These are phyloP conservation scores for Eremothecium gossypii DNA, from an alignment of 1,139 yeast genomes.

Conservation along the genomic window DNA sequence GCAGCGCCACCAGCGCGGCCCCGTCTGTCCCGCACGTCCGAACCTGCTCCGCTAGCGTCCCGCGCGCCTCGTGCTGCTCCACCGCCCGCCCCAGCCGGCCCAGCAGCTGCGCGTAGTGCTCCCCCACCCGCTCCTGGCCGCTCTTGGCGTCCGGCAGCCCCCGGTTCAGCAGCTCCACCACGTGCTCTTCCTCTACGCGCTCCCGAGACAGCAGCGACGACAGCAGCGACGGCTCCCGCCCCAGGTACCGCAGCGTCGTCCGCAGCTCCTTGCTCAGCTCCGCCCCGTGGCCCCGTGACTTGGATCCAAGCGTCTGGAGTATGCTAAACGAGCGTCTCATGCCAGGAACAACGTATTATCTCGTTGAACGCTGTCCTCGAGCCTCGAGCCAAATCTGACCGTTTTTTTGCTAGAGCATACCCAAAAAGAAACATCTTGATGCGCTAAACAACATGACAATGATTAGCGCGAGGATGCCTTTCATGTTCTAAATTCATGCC, in stretches of 20 bases:
- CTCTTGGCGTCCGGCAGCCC: conserved; percentile 22
- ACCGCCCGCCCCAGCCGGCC: conserved; percentile 20
- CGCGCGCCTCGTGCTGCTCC: conserved; percentile 12
- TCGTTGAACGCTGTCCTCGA: neutral
- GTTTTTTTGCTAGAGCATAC: neutral
- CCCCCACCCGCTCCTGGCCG: conserved; percentile 17
- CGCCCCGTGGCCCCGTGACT: conserved; percentile 15
- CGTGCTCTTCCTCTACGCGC: conserved; percentile 15
- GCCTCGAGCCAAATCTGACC: too few relatives aligned
- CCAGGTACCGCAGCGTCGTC: conserved; percentile 20
- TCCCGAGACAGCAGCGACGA: conserved; percentile 6
- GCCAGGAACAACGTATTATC: neutral
- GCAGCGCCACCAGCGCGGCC: conserved; percentile 15
- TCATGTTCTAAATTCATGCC: too few relatives aligned
- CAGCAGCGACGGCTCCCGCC: conserved; percentile 14
- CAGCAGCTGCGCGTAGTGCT: conserved; percentile 24
- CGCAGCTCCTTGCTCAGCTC: conserved; percentile 7
- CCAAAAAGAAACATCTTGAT: neutral
- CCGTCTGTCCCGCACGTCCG: conserved; percentile 5
- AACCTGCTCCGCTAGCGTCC: conserved; percentile 6
- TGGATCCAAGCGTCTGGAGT: conserved; percentile 2
- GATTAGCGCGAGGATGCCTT: too few relatives aligned
- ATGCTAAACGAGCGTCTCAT: conserved; percentile 11
- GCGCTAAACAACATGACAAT: too few relatives aligned
- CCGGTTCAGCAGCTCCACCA: conserved; percentile 22